Evolutionary conservation across 116 monocot species (phyloP), one percentile per base, ranked within the genome.

Genomic region (Dioscorea cayenensis): DNA sequence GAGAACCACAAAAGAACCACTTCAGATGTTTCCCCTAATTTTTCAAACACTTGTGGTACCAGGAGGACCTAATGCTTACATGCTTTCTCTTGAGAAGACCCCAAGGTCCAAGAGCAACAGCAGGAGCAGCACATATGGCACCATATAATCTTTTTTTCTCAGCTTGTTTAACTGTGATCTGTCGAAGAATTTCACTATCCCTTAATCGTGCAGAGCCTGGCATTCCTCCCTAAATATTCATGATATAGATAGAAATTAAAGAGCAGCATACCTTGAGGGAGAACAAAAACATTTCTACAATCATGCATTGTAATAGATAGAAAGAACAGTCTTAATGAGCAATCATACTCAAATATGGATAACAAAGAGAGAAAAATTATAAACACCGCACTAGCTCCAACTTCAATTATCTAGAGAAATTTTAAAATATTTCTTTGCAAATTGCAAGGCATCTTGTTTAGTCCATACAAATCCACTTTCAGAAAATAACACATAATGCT

Each of bases 71-170:
- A 48, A 64, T 2, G n/a, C 52, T 77, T 70, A 92, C 96, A 85
- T 92, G 83, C 60, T 96, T 96, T 77, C 80, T 81, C 75, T 73
- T 88, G 62, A 90, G 76, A 38, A 96, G 82, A 71, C 96, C 92
- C 96, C 96, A 92, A 3, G 96, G 82, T 70, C 78, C 64, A 37
- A 96, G 81, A 67, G 73, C 81, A 72, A 96, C 79, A 60, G 96
- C 96, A 36, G 96, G 96, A 66, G 96, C 96, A 71, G 96, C 84
- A 82, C 96, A 89, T 76, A 96, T 96, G 55, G 96, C 96, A 77
- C 96, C 92, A 81, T 87, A 90, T 52, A 96, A 73, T 71, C 87
- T 85, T 71, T 88, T 90, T 22, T 77, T 83, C 65, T 92, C 90
- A 16, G 90, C 90, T 71, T 96, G 96, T 66, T 72, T 88, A 36